phyloP scores from a whole-genome alignment of 495 filamentous ascomycete species.

The Hypoxylon intermedium region DNA sequence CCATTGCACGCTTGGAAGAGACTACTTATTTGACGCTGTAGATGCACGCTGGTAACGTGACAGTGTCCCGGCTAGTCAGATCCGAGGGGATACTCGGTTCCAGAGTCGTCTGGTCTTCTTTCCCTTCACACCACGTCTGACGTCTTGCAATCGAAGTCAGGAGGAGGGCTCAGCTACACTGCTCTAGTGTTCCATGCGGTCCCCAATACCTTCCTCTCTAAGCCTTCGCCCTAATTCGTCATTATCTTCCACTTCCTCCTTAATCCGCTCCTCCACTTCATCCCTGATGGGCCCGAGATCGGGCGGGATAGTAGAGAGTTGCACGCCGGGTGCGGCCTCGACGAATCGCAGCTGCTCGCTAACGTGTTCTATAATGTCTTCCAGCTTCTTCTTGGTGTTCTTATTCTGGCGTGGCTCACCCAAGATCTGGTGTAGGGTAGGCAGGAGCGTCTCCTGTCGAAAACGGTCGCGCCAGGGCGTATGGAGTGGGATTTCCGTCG shows the following conservation, averaged over 20 bases:
- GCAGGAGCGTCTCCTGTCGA: conserved; percentile 81
- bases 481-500: conserved; percentile 72
- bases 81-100: no score
- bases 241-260: conserved; percentile 69
- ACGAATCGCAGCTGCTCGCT: conserved; percentile 88
- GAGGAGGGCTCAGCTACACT: no score
- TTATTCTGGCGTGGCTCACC: conserved; percentile 70
- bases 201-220: conserved; percentile 52
- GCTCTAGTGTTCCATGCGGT: conserved; percentile 49
- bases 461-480: conserved; percentile 83
- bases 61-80: no score
- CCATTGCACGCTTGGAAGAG: conserved; percentile 9
- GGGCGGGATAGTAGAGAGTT: conserved; percentile 80
- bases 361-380: conserved; percentile 74
- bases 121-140: no score
- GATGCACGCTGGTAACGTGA: no score
- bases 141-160: no score
- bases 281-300: conserved; percentile 76
- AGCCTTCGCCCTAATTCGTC: conserved; percentile 58
- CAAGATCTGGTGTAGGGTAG: conserved; percentile 71
- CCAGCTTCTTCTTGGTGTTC: conserved; percentile 78
- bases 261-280: conserved; percentile 78
- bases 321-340: conserved; percentile 82
- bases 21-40: not conserved
- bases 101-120: no score